phyloP scores from a whole-genome alignment of 352 stramenopile species.

The Nothophytophthora sp. region DNA sequence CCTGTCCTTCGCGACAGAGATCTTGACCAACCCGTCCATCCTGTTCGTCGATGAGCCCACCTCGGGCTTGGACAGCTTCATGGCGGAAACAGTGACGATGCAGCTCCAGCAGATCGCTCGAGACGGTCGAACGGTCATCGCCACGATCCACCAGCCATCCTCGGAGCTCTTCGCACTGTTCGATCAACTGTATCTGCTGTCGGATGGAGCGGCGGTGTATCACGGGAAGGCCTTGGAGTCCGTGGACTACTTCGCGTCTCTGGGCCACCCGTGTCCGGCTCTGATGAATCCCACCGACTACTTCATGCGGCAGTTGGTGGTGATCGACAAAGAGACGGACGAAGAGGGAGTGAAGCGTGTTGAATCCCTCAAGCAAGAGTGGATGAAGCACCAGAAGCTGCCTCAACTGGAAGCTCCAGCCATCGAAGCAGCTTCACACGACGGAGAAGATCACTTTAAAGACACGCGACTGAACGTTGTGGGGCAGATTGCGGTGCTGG shows the following conservation, averaged over 20 bases:
- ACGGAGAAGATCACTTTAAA: constrained; percentile 1
- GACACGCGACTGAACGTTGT: constrained; percentile 8
- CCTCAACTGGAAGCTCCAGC: neutral
- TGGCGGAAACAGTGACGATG: constrained; percentile 40
- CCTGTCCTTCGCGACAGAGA: constrained; percentile 73
- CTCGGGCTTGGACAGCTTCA: constrained; percentile 47
- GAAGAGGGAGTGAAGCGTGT: constrained; percentile 19
- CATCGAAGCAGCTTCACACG: neutral
- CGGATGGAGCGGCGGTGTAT: constrained; percentile 29
- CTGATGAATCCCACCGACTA: constrained; percentile 43
- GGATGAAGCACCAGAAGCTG: constrained; percentile 10
- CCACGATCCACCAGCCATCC: constrained; percentile 84
- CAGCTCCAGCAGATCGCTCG: constrained; percentile 66
- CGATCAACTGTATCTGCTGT: constrained; percentile 35
- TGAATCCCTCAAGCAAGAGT: constrained; percentile 20
- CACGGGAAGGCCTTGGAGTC: constrained; percentile 33
- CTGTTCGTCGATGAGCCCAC: constrained; percentile 82
- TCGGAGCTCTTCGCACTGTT: constrained; percentile 44
- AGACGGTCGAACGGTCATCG: constrained; percentile 80
- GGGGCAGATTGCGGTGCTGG: constrained; percentile 22
- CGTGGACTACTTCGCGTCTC: constrained; percentile 29
- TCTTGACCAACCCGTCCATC: constrained; percentile 62
- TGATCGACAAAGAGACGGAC: constrained; percentile 31
- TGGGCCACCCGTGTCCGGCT: constrained; percentile 28
- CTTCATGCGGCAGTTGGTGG: constrained; percentile 43